Evolutionary conservation across 345 rosid genomes (phyloP).

Genomic region (Sonneratia alba): DNA sequence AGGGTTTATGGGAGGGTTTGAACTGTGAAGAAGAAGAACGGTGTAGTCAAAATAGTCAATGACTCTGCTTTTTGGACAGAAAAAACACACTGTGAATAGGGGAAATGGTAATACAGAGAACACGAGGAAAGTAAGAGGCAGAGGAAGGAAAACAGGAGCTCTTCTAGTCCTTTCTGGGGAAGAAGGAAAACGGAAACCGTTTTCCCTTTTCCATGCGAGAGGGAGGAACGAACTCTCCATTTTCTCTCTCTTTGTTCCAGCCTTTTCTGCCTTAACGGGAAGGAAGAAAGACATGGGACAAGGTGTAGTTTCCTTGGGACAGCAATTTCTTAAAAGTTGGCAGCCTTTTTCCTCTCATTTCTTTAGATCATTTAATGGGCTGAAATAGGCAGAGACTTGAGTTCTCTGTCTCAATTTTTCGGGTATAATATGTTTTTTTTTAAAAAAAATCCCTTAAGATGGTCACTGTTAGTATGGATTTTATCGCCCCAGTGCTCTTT

Average conservation of each 20-base stretch:
- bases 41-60: neutral
- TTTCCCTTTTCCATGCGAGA: neutral
- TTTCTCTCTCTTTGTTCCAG: neutral
- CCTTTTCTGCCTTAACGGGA: no score
- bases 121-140: neutral
- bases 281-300: no score
- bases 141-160: neutral
- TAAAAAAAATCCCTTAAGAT: no score
- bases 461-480: no score
- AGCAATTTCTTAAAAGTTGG: no score
- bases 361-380: no score
- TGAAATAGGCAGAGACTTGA: no score
- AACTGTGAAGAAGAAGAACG: neutral
- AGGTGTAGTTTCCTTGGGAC: no score
- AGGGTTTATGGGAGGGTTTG: neutral
- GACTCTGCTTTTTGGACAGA: neutral
- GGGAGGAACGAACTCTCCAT: neutral
- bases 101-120: neutral
- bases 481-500: no score
- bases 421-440: no score
- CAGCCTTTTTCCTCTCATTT: no score
- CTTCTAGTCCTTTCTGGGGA: neutral
- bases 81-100: constrained; percentile 8
- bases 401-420: no score
- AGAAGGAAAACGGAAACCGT: neutral